phyloP scores from a whole-genome alignment of 148 eudicot genomes.

The Talinum fruticosum region DNA sequence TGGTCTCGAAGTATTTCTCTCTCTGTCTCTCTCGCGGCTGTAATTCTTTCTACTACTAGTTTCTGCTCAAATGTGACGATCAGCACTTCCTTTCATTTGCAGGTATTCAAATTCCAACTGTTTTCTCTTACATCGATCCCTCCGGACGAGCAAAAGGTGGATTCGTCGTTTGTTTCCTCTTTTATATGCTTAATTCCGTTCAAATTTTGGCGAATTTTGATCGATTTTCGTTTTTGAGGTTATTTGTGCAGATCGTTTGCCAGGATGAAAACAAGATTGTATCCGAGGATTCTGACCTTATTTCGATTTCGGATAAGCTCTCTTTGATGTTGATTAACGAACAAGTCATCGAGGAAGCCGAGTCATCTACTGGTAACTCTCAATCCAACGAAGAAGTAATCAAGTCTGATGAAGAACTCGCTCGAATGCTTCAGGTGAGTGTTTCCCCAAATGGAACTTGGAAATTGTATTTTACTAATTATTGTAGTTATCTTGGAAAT shows the following conservation, averaged over 20 bases:
- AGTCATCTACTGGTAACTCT: conserved; percentile 24
- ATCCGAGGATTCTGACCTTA: conserved; percentile 58
- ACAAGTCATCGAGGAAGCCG: conserved; percentile 25
- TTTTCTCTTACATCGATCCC: conserved; percentile 88
- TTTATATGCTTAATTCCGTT: not conserved
- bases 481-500: too few species aligned
- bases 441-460: not conserved
- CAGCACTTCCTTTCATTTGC: conserved; percentile 5
- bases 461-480: too few species aligned
- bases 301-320: conserved; percentile 51
- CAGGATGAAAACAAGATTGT: conserved; percentile 48
- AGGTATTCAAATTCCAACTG: conserved; percentile 89
- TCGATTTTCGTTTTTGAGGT: not conserved
- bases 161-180: not conserved
- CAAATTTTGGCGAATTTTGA: not conserved
- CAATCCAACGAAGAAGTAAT: conserved; percentile 29
- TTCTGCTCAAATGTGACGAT: not conserved
- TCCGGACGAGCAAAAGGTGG: conserved; percentile 85
- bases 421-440: conserved; percentile 81
- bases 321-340: conserved; percentile 57
- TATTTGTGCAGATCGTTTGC: conserved; percentile 43
- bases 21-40: conserved; percentile 22
- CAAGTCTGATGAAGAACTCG: conserved; percentile 75
- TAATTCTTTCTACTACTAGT: not conserved
- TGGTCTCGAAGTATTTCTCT: conserved; percentile 66